Evolutionary conservation across 208 protist genomes (phyloP).

Genomic region (Trypanosoma mega): DNA sequence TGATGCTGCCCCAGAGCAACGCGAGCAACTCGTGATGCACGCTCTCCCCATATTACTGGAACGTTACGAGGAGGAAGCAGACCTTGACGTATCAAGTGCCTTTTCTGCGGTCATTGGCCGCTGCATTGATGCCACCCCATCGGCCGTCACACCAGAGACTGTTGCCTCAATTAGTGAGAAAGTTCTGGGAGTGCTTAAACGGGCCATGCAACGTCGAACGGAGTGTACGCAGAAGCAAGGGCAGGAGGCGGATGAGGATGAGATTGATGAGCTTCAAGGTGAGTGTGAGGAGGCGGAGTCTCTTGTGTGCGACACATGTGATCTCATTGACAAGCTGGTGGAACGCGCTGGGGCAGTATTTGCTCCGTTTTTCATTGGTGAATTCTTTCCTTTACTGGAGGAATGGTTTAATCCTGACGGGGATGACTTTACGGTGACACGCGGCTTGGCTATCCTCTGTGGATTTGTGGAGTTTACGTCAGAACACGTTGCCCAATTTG

Average conservation of each 20-base stretch:
- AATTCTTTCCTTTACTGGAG: conserved; percentile 68
- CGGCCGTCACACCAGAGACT: conserved; percentile 51
- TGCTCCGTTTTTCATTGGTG: conserved; percentile 53
- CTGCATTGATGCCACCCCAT: conserved; percentile 58
- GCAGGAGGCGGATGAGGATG: conserved; percentile 83
- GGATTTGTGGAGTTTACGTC: conserved; percentile 76
- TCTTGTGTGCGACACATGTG: conserved; percentile 52
- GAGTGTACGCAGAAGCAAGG: conserved; percentile 51
- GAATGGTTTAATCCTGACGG: conserved; percentile 49
- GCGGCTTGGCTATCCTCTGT: conserved; percentile 58
- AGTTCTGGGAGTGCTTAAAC: conserved; percentile 56
- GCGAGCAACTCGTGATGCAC: conserved; percentile 46
- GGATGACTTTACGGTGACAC: conserved; percentile 68
- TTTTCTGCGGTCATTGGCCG: conserved; percentile 60
- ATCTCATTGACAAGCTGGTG: conserved; percentile 74
- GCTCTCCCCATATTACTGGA: conserved; percentile 52
- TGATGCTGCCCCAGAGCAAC: conserved; percentile 32
- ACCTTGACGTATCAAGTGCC: conserved; percentile 56
- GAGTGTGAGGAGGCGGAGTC: conserved; percentile 73
- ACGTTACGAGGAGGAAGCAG: conserved; percentile 63
- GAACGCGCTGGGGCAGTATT: conserved; percentile 60
- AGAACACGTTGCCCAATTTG: conserved; percentile 40
- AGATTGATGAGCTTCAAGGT: conserved; percentile 69
- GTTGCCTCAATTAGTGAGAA: conserved; percentile 62
- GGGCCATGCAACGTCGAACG: conserved; percentile 46